Conservation (phyloP, 1,139 yeast genomes). For the Geotrichum klebahnii region DNA sequence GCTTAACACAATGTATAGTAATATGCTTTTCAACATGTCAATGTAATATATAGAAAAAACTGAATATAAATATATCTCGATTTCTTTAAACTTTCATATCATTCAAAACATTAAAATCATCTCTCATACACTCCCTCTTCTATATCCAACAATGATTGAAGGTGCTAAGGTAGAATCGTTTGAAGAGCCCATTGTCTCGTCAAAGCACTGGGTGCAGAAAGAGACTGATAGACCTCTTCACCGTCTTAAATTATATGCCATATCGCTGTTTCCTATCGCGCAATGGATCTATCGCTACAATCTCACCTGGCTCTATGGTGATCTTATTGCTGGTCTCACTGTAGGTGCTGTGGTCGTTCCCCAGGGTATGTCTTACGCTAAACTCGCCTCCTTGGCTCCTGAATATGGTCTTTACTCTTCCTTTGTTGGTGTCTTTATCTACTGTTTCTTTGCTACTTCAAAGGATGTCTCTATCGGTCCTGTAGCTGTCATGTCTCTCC, state of each 20-base stretch:
- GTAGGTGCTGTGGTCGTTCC: constrained; percentile 93
- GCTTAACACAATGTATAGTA: too few species aligned
- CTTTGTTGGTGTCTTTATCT: constrained; percentile 84
- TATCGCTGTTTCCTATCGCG: constrained; percentile 71
- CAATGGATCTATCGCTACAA: constrained; percentile 85
- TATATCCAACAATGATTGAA: too few species aligned
- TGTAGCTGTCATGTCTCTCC: constrained; percentile 91
- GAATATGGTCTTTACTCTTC: constrained; percentile 89
- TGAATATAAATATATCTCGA: too few species aligned
- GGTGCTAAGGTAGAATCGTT: constrained; percentile 7
- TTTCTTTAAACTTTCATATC: too few species aligned
- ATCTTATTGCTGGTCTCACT: constrained; percentile 85
- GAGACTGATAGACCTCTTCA: constrained; percentile 6
- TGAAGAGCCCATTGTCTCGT: constrained; percentile 7
- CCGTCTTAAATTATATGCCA: constrained; percentile 44
- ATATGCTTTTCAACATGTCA: too few species aligned
- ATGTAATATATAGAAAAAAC: too few species aligned
- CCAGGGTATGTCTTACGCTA: constrained; percentile 93
- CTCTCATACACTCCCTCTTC: too few species aligned
- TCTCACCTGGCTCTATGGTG: constrained; percentile 71
- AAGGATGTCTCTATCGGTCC: constrained; percentile 96
- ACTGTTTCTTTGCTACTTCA: constrained; percentile 88
- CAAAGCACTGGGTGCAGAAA: constrained; percentile 2
- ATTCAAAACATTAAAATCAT: too few species aligned
- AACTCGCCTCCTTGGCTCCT: constrained; percentile 73